Conservation (phyloP, 225 moss, liverwort and hornwort genomes). For the Marchantia polymorpha region DNA sequence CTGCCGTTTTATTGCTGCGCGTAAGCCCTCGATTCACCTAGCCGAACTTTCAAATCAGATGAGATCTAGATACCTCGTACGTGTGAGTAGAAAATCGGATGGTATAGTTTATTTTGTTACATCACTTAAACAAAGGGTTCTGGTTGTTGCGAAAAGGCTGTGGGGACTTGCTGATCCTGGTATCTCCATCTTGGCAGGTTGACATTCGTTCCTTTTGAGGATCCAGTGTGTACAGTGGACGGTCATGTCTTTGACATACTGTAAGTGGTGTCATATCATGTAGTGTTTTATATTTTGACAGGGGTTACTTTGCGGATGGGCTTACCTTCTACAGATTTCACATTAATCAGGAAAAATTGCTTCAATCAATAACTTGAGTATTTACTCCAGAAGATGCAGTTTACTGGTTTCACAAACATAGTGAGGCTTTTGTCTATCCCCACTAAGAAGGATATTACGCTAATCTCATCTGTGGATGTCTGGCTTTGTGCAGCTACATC, state of each 20-base stretch:
- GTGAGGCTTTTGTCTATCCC: background rate
- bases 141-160: background rate
- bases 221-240: constrained; percentile 84
- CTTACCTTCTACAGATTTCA: too few relatives aligned
- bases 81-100: background rate
- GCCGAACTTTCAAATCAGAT: background rate
- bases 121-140: background rate
- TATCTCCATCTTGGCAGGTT: constrained; percentile 37
- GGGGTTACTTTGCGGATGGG: background rate
- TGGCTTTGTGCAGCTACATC: constrained; percentile 62
- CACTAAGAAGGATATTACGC: too few relatives aligned
- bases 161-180: background rate
- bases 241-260: constrained; percentile 93
- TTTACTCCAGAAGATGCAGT: background rate
- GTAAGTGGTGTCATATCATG: constrained; percentile 40
- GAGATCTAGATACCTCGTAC: background rate
- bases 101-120: background rate
- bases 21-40: constrained; percentile 21
- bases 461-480: background rate
- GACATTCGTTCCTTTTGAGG: constrained; percentile 94
- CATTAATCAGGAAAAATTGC: too few relatives aligned
- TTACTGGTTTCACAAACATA: background rate
- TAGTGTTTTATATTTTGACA: too few relatives aligned
- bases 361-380: background rate
- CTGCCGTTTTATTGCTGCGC: constrained; percentile 97